Conservation (phyloP, 2,329 filamentous ascomycete species). For the Aaosphaeria arxii region DNA sequence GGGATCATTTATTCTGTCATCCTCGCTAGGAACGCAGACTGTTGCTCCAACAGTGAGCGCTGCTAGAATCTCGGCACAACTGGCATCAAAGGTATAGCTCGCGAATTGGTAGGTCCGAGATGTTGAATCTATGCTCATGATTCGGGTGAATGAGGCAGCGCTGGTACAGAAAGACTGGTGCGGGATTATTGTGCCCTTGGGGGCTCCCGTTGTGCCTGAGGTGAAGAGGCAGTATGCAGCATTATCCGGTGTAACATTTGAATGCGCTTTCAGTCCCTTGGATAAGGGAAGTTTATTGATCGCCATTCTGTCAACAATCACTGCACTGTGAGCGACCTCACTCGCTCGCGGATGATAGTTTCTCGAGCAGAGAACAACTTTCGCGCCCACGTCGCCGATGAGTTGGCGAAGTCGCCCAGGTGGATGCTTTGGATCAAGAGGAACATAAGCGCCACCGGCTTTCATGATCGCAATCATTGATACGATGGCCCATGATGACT, state of each 20-base stretch:
- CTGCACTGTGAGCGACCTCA: conserved; percentile 18
- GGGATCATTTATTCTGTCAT: conserved; percentile 52
- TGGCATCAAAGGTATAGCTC: conserved; percentile 56
- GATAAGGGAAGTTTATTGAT: conserved; percentile 30
- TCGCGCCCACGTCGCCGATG: conserved; percentile 25
- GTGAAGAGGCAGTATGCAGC: conserved; percentile 62
- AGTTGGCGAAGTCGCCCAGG: conserved; percentile 35
- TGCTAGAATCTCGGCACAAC: conserved; percentile 54
- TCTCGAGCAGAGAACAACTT: conserved; percentile 26
- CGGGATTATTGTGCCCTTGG: conserved; percentile 62
- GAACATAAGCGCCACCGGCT: conserved; percentile 36
- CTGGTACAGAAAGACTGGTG: conserved; percentile 58
- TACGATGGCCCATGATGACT: conserved; percentile 29
- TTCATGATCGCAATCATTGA: conserved; percentile 38
- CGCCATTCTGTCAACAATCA: conserved; percentile 39
- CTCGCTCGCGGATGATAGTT: conserved; percentile 15
- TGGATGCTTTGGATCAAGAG: conserved; percentile 37
- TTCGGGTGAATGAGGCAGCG: conserved; percentile 22
- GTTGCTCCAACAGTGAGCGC: conserved; percentile 50
- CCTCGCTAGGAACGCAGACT: conserved; percentile 55
- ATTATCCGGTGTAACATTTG: conserved; percentile 39
- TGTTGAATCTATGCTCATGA: conserved; percentile 44
- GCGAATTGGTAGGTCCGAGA: conserved; percentile 57
- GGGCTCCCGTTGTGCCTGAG: conserved; percentile 39
- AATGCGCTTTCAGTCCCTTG: conserved; percentile 37